phyloP scores from a whole-genome alignment of 2,329 filamentous ascomycete genomes.

The Plenodomus tracheiphilus region DNA sequence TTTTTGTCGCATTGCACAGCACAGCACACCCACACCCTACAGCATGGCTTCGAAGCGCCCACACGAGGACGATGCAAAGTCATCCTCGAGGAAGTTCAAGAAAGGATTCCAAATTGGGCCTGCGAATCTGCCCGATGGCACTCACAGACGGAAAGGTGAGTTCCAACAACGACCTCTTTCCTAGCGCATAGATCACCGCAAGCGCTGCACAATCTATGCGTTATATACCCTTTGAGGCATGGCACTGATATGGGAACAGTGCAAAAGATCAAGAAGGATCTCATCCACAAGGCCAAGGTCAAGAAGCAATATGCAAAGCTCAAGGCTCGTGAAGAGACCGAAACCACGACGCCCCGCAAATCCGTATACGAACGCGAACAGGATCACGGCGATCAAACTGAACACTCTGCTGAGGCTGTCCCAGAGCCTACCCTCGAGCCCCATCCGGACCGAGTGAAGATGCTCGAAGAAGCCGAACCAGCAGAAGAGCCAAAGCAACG shows the following conservation, averaged over 20 bases:
- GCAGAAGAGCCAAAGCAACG: constrained; percentile 15
- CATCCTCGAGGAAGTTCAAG: constrained; percentile 52
- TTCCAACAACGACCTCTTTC: background rate
- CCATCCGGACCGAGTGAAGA: constrained; percentile 63
- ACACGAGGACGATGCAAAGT: constrained; percentile 50
- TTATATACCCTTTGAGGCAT: background rate
- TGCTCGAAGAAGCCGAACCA: constrained; percentile 53
- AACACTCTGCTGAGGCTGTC: constrained; percentile 23
- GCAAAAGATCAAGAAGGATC: constrained; percentile 83
- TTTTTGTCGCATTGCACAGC: constrained; percentile 1
- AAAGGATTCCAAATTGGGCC: constrained; percentile 87
- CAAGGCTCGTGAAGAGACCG: constrained; percentile 63
- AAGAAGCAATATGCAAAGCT: constrained; percentile 92
- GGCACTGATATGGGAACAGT: constrained; percentile 53
- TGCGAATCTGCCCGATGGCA: constrained; percentile 86
- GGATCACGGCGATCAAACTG: constrained; percentile 30
- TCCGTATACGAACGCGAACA: constrained; percentile 41
- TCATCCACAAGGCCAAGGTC: constrained; percentile 91
- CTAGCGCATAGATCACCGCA: background rate
- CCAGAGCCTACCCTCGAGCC: constrained; percentile 53
- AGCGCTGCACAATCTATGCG: background rate
- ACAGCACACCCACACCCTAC: background rate
- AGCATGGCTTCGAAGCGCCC: constrained; percentile 64
- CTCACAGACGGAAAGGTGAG: constrained; percentile 77
- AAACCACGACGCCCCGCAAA: constrained; percentile 33